phyloP scores from a whole-genome alignment of 495 filamentous ascomycete species.

The Penicillium samsonianum region DNA sequence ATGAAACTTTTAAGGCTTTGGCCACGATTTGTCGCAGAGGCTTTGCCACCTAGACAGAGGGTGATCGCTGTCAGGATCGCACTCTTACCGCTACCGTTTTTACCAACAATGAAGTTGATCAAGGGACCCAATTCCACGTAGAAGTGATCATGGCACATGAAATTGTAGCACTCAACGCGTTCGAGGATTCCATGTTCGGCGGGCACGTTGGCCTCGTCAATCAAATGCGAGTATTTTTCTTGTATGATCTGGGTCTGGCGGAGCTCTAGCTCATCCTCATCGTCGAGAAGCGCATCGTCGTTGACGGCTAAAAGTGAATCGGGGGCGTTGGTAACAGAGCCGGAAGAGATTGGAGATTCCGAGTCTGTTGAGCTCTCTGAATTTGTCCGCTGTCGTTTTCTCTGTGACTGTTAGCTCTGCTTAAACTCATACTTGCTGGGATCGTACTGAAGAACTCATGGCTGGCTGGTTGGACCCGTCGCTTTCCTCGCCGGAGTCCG shows the following conservation, averaged over 20 bases:
- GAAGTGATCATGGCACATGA: slow-evolving; percentile 89
- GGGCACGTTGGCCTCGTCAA: slow-evolving; percentile 65
- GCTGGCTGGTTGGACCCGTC: slow-evolving; percentile 43
- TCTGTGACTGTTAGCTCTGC: slow-evolving; percentile 26
- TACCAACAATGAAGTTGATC: slow-evolving; percentile 96
- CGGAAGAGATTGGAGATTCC: slow-evolving; percentile 25
- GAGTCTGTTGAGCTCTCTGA: slow-evolving; percentile 13
- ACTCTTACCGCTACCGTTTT: slow-evolving; percentile 99
- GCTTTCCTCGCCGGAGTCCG: slow-evolving; percentile 51
- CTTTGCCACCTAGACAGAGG: slow-evolving; percentile 90
- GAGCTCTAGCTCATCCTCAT: slow-evolving; percentile 58
- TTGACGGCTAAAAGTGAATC: slow-evolving; percentile 32
- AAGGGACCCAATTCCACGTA: slow-evolving; percentile 82
- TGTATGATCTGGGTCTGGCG: slow-evolving; percentile 69
- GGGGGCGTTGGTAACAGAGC: slow-evolving; percentile 26
- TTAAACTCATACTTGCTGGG: not conserved
- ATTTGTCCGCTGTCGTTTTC: slow-evolving; percentile 39
- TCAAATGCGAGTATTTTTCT: slow-evolving; percentile 53
- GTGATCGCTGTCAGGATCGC: slow-evolving; percentile 94
- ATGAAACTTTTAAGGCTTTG: slow-evolving; percentile 88
- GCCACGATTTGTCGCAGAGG: slow-evolving; percentile 94
- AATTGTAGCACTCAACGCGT: slow-evolving; percentile 81
- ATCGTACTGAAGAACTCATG: slow-evolving; percentile 42
- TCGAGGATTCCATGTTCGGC: slow-evolving; percentile 85
- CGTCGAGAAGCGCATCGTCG: slow-evolving; percentile 38